A percentile compares a stretch with the other conserved stretches of the same genome.
Evolutionary conservation across 2,329 filamentous ascomycete genomes (phyloP).

Genomic region (Lecanicillium sp.): DNA sequence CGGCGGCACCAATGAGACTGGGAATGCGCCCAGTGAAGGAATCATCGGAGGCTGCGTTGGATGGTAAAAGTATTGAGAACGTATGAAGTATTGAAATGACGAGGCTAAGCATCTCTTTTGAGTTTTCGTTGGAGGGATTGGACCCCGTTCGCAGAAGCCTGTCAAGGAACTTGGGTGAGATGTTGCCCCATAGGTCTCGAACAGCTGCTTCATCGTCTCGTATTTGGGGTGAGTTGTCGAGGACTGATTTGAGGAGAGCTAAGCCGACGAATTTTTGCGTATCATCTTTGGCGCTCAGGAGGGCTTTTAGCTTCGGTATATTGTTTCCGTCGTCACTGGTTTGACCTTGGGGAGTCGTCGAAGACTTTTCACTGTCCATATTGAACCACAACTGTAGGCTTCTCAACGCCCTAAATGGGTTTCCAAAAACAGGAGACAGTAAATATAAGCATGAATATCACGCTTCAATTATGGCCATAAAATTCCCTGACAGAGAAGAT

Average conservation of each 20-base stretch:
- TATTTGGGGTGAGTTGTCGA: conserved; percentile 51
- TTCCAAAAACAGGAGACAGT: too few species aligned
- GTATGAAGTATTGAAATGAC: conserved; percentile 55
- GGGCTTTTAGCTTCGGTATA: conserved; percentile 40
- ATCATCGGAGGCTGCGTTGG: conserved; percentile 30
- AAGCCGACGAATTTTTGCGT: conserved; percentile 62
- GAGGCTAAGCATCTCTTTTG: conserved; percentile 53
- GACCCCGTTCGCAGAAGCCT: conserved; percentile 50
- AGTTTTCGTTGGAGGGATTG: conserved; percentile 31
- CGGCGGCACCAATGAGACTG: conserved; percentile 41
- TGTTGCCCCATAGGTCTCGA: conserved; percentile 46
- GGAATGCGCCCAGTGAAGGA: conserved; percentile 46
- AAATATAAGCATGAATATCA: too few species aligned
- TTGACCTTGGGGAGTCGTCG: neutral
- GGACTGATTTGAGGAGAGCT: conserved; percentile 55
- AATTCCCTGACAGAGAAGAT: too few species aligned
- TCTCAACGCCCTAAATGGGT: neutral
- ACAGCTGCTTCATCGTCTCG: conserved; percentile 37
- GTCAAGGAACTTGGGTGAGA: conserved; percentile 56
- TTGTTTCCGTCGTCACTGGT: conserved; percentile 10
- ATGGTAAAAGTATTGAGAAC: conserved; percentile 49
- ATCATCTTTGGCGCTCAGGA: conserved; percentile 54
- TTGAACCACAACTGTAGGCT: neutral
- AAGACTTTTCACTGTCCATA: neutral
- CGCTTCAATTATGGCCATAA: too few species aligned